Evolutionary conservation across 371 early-diverging fungal genomes (phyloP).

Genomic region (Mucor sp.): DNA sequence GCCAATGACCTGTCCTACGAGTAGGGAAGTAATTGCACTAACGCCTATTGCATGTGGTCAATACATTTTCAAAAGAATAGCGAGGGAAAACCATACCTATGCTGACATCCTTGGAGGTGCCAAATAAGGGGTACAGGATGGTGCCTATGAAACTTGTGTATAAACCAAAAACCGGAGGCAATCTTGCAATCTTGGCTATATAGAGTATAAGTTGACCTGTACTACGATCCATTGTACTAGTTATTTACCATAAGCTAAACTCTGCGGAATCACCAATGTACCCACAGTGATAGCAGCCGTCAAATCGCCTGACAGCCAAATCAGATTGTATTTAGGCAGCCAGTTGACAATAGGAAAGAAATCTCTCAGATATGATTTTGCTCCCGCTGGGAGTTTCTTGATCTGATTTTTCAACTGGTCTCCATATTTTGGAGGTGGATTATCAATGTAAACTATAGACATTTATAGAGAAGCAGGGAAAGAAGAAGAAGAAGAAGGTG

Average conservation of each 20-base stretch:
- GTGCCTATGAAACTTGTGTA: constrained; percentile 85
- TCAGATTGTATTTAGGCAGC: constrained; percentile 72
- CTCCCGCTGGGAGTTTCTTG: constrained; percentile 8
- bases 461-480: constrained; percentile 14
- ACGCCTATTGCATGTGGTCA: constrained; percentile 41
- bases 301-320: constrained; percentile 72
- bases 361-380: constrained; percentile 23
- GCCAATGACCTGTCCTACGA: constrained; percentile 68
- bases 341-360: constrained; percentile 70
- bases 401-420: constrained; percentile 8
- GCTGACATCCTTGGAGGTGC: constrained; percentile 85
- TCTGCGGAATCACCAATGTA: constrained; percentile 80
- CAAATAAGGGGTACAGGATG: constrained; percentile 76
- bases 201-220: constrained; percentile 1
- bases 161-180: constrained; percentile 85
- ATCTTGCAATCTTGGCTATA: constrained; percentile 75
- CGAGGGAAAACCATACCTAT: constrained; percentile 58
- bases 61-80: not conserved
- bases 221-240: not conserved
- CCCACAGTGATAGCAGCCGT: constrained; percentile 77
- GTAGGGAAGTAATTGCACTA: constrained; percentile 81
- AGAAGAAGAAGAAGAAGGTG: no score
- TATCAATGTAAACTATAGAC: constrained; percentile 21
- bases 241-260: constrained; percentile 70
- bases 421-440: constrained; percentile 13